Percentiles rank a stretch among this genome's conserved stretches.
phyloP scores from a whole-genome alignment of 2,329 filamentous ascomycete species.

The Trichoderma asperellum region DNA sequence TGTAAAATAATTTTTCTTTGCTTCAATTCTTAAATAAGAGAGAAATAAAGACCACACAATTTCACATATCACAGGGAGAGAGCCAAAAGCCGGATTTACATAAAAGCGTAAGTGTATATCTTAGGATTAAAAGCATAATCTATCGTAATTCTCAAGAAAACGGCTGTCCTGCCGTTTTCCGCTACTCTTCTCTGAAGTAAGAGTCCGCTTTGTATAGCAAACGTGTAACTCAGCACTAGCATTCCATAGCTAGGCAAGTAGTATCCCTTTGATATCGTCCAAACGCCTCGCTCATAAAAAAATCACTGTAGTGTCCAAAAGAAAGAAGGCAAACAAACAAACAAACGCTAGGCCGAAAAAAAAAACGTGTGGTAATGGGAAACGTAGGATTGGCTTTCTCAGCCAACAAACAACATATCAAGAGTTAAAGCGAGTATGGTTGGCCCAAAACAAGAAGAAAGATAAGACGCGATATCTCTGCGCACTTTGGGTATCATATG shows the following conservation, averaged over 20 bases:
- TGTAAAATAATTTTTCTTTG: neutral
- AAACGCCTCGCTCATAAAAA: constrained; percentile 24
- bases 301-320: neutral
- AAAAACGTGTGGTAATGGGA: neutral
- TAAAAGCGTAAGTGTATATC: neutral
- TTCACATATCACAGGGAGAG: neutral
- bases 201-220: neutral
- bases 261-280: constrained; percentile 13
- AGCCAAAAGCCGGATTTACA: neutral
- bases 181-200: neutral
- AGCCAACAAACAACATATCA: neutral
- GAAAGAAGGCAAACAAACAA: neutral
- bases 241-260: neutral
- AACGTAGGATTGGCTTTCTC: neutral
- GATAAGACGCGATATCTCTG: constrained; percentile 2
- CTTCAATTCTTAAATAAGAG: neutral
- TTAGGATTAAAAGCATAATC: constrained; percentile 6
- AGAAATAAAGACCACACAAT: neutral
- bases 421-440: neutral
- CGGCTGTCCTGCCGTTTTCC: neutral
- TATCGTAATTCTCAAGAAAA: neutral
- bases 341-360: neutral
- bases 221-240: constrained; percentile 3
- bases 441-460: constrained; percentile 8
- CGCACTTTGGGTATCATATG: constrained; percentile 23